phyloP scores from a whole-genome alignment of 805 yeast genomes.

The Monosporozyma aquatica region DNA sequence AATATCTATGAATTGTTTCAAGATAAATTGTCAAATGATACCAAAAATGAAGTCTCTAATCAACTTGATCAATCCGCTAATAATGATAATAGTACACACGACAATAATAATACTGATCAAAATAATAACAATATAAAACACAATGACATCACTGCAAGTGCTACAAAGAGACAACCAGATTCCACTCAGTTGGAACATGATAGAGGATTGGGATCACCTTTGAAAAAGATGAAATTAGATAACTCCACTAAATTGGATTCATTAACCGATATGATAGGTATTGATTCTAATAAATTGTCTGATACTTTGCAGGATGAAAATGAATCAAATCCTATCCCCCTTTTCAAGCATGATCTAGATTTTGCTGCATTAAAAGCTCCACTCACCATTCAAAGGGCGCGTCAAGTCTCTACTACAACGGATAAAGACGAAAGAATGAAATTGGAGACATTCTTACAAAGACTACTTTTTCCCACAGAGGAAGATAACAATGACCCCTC shows the following conservation, averaged over 20 bases:
- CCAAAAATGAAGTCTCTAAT: too few species aligned
- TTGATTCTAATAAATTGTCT: too few species aligned
- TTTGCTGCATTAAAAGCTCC: conserved; percentile 8
- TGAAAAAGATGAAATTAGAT: conserved; percentile 18
- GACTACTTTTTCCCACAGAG: conserved; percentile 22
- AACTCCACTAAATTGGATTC: conserved; percentile 3
- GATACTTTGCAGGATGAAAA: background rate
- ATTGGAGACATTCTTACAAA: conserved; percentile 26
- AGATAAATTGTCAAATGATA: too few species aligned
- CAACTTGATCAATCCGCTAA: too few species aligned
- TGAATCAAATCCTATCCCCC: conserved; percentile 8
- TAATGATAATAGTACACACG: too few species aligned
- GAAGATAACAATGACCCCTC: conserved; percentile 5
- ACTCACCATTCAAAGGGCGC: conserved; percentile 5
- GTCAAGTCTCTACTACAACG: background rate
- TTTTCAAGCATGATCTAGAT: conserved; percentile 15
- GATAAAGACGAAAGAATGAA: conserved; percentile 21
- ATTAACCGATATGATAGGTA: background rate
- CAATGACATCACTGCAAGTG: background rate
- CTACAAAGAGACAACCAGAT: conserved; percentile 6
- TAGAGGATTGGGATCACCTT: conserved; percentile 22
- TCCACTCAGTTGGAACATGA: conserved; percentile 8
- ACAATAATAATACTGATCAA: too few species aligned
- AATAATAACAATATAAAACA: background rate
- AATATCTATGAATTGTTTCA: conserved; percentile 14